Conservation (phyloP, 2,329 filamentous ascomycete genomes). For the Bipolaris victoriae region DNA sequence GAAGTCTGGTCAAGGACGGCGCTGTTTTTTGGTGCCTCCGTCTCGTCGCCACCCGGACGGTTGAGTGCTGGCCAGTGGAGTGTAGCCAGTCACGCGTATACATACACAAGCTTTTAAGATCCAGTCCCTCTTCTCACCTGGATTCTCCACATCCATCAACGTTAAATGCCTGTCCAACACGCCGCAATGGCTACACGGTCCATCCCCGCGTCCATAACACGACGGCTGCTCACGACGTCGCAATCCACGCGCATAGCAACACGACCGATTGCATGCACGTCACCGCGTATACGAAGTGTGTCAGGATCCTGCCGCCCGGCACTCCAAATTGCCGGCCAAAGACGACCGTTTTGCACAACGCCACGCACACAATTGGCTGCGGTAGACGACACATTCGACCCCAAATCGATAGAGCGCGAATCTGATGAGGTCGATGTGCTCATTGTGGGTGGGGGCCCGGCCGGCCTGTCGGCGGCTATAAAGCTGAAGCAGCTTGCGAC, state of each 20-base stretch:
- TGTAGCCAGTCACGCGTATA: constrained; percentile 1
- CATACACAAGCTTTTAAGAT: neutral
- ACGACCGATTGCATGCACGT: constrained; percentile 27
- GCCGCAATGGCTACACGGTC: constrained; percentile 43
- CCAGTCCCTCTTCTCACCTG: neutral
- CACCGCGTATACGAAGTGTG: constrained; percentile 22
- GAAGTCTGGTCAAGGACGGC: constrained; percentile 25
- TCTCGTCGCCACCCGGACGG: constrained; percentile 16
- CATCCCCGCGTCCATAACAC: constrained; percentile 35
- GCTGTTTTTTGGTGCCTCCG: constrained; percentile 11
- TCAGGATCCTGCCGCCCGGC: constrained; percentile 40
- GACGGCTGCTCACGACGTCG: constrained; percentile 33
- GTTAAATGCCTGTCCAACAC: constrained; percentile 11
- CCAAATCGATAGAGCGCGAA: constrained; percentile 75
- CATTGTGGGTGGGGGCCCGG: constrained; percentile 95
- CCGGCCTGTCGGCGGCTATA: constrained; percentile 90
- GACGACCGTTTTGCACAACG: constrained; percentile 46
- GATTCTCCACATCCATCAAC: neutral
- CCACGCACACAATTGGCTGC: constrained; percentile 42
- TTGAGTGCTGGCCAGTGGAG: constrained; percentile 7
- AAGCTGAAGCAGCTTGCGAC: constrained; percentile 94
- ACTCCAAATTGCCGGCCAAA: constrained; percentile 46
- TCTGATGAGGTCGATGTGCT: constrained; percentile 94
- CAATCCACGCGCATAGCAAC: constrained; percentile 26
- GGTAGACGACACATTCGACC: constrained; percentile 52